Conservation (phyloP, 805 yeast species). For the Teunomyces tritomae region DNA sequence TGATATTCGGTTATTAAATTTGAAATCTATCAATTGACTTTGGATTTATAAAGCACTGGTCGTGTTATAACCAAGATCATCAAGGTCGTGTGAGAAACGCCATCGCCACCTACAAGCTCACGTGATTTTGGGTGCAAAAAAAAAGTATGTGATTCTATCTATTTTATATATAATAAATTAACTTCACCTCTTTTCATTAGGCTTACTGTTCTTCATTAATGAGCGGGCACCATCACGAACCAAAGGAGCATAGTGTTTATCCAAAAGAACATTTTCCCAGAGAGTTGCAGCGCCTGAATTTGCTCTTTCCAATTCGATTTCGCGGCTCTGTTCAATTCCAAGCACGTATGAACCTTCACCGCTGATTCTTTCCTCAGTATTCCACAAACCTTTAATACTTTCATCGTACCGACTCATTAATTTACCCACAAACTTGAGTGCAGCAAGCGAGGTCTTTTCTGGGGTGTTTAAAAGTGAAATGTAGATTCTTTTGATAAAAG, state of each 20-base stretch:
- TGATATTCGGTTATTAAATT: not conserved
- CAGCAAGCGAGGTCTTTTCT: constrained; percentile 80
- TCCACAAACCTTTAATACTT: constrained; percentile 69
- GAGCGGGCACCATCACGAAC: constrained; percentile 65
- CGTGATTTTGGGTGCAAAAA: not conserved
- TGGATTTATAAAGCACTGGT: not conserved
- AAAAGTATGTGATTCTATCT: not conserved
- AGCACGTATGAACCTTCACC: constrained; percentile 66
- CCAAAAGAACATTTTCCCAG: constrained; percentile 82
- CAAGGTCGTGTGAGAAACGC: not conserved
- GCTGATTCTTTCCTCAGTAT: constrained; percentile 83
- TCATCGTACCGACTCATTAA: constrained; percentile 66
- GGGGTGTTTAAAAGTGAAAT: constrained; percentile 71
- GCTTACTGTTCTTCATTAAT: constrained; percentile 38
- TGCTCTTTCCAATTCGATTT: constrained; percentile 63
- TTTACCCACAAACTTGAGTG: constrained; percentile 74
- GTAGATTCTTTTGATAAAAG: constrained; percentile 80
- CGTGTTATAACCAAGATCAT: not conserved
- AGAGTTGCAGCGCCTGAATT: constrained; percentile 86
- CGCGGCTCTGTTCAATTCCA: constrained; percentile 51
- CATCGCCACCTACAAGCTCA: not conserved
- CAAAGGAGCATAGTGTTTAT: constrained; percentile 78
- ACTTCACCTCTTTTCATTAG: constrained; percentile 7
- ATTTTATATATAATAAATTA: not conserved
- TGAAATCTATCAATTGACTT: not conserved